These are phyloP conservation scores for Neocucurbitaria cava DNA, from an alignment of 2,329 filamentous ascomycete genomes.

Conservation along the genomic window DNA sequence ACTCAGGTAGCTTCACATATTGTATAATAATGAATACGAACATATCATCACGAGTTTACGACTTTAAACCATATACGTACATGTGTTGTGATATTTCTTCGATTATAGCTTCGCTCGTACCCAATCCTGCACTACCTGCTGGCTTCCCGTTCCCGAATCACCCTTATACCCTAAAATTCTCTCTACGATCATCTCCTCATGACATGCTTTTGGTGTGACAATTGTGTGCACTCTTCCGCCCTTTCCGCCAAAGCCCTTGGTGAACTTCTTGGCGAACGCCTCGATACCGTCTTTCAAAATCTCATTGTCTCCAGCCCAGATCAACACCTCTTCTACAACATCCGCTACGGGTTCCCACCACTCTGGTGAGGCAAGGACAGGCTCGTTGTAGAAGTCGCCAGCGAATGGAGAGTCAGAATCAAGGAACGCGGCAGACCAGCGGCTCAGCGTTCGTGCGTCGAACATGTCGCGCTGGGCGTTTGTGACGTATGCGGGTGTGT, in stretches of 20 bases:
- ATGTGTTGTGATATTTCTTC: not conserved
- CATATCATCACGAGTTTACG: not conserved
- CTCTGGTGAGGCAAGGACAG: slow-evolving; percentile 54
- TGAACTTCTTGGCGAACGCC: slow-evolving; percentile 57
- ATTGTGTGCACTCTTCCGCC: slow-evolving; percentile 44
- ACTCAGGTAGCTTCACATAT: not conserved
- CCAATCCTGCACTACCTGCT: slow-evolving; percentile 49
- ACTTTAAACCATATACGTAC: not conserved
- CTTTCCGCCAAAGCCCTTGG: slow-evolving; percentile 45
- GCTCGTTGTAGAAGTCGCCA: slow-evolving; percentile 61
- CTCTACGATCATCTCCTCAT: slow-evolving; percentile 54
- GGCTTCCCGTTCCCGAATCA: slow-evolving; percentile 44
- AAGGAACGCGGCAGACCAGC: slow-evolving; percentile 60
- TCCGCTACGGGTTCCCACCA: slow-evolving; percentile 62
- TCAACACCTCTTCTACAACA: slow-evolving; percentile 56
- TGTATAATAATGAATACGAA: not conserved
- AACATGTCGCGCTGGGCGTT: slow-evolving; percentile 63
- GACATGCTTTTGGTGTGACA: slow-evolving; percentile 46
- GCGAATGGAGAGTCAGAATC: slow-evolving; percentile 54
- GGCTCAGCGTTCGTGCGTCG: slow-evolving; percentile 45
- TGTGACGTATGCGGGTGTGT: slow-evolving; percentile 50
- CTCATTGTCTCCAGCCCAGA: slow-evolving; percentile 64
- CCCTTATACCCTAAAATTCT: slow-evolving; percentile 48
- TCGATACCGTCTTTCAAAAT: slow-evolving; percentile 64
- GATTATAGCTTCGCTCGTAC: slow-evolving; percentile 44